Evolutionary conservation across 495 filamentous ascomycete species (phyloP), one percentile per base, ranked within the genome.

Genomic region (Xylaria bambusicola): DNA sequence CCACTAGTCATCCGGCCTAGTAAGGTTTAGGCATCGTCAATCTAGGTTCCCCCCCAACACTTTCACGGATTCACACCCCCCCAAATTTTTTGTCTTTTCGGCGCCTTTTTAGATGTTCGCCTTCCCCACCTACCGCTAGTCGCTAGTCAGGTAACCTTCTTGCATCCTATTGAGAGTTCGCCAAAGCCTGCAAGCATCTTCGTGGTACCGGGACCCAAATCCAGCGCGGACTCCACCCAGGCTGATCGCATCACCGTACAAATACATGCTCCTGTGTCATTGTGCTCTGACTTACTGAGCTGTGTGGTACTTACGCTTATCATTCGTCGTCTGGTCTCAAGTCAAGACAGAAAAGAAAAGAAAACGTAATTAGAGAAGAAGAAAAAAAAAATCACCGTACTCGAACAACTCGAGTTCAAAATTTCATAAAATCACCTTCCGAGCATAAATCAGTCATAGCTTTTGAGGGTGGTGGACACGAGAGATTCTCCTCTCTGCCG

Each of bases 41-140:
- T 33, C 26, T n/a, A n/a, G n/a, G 26, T 47, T 40, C 49, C 57
- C 41, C 40, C 57, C 57, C 41, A 53, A 60, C 52, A 53, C 10
- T 33, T 33, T 33, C 29, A 33, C 44, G 41, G 36, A 40, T 56
- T 44, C 53, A 55, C 13, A 27, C 12, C 45, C 52, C 44, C 38
- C 29, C 29, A 33, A 33, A 5, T 10, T 10, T 35, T 38, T 35
- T 58, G 42, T 49, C 29, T 51, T 54, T 36, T 47, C 54, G 45
- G 56, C 61, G 57, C 61, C 44, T 55, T 60, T 60, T 63, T 63
- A 46, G 54, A 47, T 33, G 40, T 55, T 50, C 38, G 12, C 49
- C 38, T 47, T 40, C 50, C 53, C 47, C 60, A 55, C 56, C 56
- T 44, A 10, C 53, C 29, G 33, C 54, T 57, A 50, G 38, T 38